Percentiles rank a stretch among this genome's conserved stretches.
Evolutionary conservation across 108 stramenopile species (phyloP).

Genomic region (Skeletonema menzelii): DNA sequence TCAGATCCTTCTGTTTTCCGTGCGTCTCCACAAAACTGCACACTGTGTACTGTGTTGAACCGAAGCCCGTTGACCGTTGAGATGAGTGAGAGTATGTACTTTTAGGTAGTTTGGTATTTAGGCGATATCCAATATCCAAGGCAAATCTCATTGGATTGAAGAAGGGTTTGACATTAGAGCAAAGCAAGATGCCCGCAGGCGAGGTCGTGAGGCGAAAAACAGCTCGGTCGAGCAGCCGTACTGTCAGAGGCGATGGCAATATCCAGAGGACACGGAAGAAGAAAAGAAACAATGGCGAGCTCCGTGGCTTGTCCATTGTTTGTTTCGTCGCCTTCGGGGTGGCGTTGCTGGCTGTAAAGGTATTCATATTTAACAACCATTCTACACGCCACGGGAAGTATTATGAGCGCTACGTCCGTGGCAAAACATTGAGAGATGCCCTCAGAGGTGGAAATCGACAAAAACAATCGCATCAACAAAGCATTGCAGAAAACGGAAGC

Average conservation of each 20-base stretch:
- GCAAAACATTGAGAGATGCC: slow-evolving; percentile 29
- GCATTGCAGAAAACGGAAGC: slow-evolving; percentile 15
- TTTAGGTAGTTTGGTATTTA: too few relatives aligned
- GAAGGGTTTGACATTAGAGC: neutral
- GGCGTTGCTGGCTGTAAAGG: neutral
- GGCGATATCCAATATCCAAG: too few relatives aligned
- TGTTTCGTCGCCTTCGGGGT: neutral
- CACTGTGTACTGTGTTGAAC: too few relatives aligned
- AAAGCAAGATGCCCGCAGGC: neutral
- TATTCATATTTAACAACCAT: neutral
- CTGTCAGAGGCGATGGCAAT: neutral
- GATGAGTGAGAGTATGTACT: too few relatives aligned
- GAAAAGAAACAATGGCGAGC: neutral
- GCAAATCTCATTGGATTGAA: too few relatives aligned
- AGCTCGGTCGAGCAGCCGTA: neutral
- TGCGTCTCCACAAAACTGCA: too few relatives aligned
- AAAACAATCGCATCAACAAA: neutral
- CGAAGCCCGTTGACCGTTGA: too few relatives aligned
- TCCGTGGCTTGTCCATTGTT: neutral
- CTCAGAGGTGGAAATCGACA: neutral
- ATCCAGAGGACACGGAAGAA: neutral
- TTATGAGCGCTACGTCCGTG: slow-evolving; percentile 20
- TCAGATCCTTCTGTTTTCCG: too few relatives aligned
- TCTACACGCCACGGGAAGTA: neutral
- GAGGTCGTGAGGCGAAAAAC: neutral